These are phyloP conservation scores for Xylaria nigripes DNA, from an alignment of 495 filamentous ascomycete species.

Conservation along the genomic window DNA sequence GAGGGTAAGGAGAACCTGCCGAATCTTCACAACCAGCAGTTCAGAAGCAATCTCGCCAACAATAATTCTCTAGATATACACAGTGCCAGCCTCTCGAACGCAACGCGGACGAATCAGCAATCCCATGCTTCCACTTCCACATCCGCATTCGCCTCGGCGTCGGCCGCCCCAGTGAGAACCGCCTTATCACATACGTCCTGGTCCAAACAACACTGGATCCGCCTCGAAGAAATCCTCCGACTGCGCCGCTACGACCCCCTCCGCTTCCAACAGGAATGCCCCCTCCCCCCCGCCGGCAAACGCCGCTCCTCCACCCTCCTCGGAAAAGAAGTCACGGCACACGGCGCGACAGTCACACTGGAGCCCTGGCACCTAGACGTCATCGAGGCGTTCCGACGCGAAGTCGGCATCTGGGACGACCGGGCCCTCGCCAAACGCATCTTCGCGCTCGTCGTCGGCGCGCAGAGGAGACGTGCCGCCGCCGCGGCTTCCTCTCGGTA, in stretches of 20 bases:
- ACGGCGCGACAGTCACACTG: constrained; percentile 32
- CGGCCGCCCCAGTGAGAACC: background rate
- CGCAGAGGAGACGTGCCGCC: constrained; percentile 28
- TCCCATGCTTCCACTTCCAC: no score
- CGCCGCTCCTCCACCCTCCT: constrained; percentile 18
- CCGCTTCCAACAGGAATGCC: constrained; percentile 20
- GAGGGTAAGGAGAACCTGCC: constrained; percentile 14
- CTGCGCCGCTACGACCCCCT: constrained; percentile 19
- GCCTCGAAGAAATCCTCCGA: constrained; percentile 32
- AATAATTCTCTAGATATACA: constrained; percentile 5
- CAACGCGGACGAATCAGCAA: background rate
- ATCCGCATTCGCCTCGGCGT: no score
- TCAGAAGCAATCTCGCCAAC: background rate
- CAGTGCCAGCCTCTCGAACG: background rate
- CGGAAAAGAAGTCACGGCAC: constrained; percentile 27
- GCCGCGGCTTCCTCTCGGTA: background rate
- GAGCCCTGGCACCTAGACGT: constrained; percentile 47
- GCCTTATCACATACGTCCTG: constrained; percentile 31
- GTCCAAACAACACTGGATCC: constrained; percentile 35
- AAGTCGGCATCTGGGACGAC: constrained; percentile 40
- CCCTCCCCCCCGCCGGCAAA: constrained; percentile 5
- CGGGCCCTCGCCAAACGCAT: constrained; percentile 37
- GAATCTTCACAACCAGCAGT: constrained; percentile 1
- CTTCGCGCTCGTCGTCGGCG: constrained; percentile 42
- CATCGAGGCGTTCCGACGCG: constrained; percentile 36